Evolutionary conservation across 2,329 filamentous ascomycete genomes (phyloP).

Genomic region (Neonectria faginata): DNA sequence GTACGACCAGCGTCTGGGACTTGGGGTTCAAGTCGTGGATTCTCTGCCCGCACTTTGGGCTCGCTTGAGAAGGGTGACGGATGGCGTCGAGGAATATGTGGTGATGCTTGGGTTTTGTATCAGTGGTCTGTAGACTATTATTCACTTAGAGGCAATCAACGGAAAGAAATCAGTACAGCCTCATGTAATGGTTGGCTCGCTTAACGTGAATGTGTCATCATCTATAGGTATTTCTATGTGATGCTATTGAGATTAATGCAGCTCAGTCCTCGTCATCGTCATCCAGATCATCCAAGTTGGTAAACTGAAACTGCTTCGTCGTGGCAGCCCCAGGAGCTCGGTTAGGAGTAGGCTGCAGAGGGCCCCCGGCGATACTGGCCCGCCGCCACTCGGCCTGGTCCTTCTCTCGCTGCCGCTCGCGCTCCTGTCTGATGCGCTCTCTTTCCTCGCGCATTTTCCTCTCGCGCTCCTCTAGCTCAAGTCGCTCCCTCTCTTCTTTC

Average conservation of each 20-base stretch:
- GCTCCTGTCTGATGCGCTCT: constrained; percentile 55
- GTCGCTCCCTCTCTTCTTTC: constrained; percentile 60
- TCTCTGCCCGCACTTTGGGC: constrained; percentile 26
- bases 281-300: constrained; percentile 65
- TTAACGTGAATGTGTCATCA: no score
- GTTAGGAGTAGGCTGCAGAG: constrained; percentile 42
- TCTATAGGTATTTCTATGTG: background rate
- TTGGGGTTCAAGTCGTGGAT: constrained; percentile 28
- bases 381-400: constrained; percentile 57
- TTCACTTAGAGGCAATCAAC: constrained; percentile 25
- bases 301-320: constrained; percentile 68
- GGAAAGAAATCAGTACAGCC: constrained; percentile 13
- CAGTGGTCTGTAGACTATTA: constrained; percentile 26
- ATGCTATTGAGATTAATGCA: constrained; percentile 6
- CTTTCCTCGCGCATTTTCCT: constrained; percentile 54
- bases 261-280: constrained; percentile 57
- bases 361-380: constrained; percentile 49
- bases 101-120: constrained; percentile 17
- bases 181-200: background rate
- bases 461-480: constrained; percentile 61
- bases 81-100: constrained; percentile 26
- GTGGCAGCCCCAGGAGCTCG: constrained; percentile 47
- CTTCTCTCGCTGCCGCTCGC: constrained; percentile 57
- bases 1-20: constrained; percentile 47
- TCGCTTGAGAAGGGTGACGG: constrained; percentile 28